Conservation (phyloP, 805 yeast species). For the Saturnispora sanitii region DNA sequence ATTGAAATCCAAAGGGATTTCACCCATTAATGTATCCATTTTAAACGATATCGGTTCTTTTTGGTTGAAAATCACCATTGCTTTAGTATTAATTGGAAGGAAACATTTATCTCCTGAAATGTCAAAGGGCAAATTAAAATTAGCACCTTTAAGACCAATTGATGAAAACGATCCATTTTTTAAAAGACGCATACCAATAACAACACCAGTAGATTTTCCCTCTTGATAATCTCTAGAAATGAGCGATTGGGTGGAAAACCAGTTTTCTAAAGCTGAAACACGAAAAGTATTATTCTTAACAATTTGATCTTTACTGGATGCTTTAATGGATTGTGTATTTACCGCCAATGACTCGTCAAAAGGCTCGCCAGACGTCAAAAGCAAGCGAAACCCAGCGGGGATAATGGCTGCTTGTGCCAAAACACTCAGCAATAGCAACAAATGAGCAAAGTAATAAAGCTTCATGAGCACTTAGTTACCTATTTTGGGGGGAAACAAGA, state of each 20-base stretch:
- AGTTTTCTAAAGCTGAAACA: too few relatives aligned
- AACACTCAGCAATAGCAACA: not conserved
- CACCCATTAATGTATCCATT: conserved; percentile 17
- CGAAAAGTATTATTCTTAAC: too few relatives aligned
- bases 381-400: conserved; percentile 2
- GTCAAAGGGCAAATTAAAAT: conserved; percentile 4
- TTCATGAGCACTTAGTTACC: not conserved
- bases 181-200: too few relatives aligned
- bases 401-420: conserved; percentile 1
- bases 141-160: conserved; percentile 15
- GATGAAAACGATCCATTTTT: conserved; percentile 1
- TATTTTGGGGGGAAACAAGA: too few relatives aligned
- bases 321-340: too few relatives aligned
- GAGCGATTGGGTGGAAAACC: too few relatives aligned
- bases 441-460: not conserved
- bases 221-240: too few relatives aligned
- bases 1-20: conserved; percentile 34
- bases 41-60: conserved; percentile 15
- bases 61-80: conserved; percentile 32
- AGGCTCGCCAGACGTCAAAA: not conserved
- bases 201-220: too few relatives aligned
- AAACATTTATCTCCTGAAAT: conserved; percentile 11
- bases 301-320: too few relatives aligned
- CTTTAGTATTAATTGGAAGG: conserved; percentile 29
- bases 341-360: too few relatives aligned